phyloP scores from a whole-genome alignment of 78 protist species.

The Salpingoeca rosetta region DNA sequence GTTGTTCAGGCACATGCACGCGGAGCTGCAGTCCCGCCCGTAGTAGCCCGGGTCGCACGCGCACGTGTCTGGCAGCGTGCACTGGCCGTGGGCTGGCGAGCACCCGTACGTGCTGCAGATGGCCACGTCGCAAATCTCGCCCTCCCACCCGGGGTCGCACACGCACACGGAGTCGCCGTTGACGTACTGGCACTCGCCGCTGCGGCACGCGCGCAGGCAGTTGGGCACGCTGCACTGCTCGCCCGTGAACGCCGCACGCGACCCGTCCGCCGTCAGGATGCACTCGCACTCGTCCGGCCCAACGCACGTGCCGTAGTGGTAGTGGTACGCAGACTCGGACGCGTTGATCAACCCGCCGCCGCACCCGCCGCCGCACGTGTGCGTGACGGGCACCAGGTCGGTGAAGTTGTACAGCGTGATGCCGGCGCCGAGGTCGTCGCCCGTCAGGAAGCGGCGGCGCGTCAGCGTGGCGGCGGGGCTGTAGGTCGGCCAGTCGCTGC shows the following conservation, averaged over 20 bases:
- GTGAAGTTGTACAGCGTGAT: neutral
- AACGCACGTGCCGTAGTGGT: neutral
- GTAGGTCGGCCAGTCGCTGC: neutral
- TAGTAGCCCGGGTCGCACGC: neutral
- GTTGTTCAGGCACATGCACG: neutral
- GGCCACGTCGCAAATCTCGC: neutral
- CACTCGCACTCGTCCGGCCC: neutral
- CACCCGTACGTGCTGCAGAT: neutral
- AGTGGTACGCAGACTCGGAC: neutral
- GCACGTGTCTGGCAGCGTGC: neutral
- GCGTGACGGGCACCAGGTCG: neutral
- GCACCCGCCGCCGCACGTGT: neutral
- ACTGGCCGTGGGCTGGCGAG: neutral
- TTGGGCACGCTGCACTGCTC: neutral
- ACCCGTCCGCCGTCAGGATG: neutral
- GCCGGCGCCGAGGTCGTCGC: neutral
- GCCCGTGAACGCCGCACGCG: neutral
- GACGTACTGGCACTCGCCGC: neutral
- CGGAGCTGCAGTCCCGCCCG: neutral
- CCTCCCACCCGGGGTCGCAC: neutral
- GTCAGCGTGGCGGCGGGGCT: neutral
- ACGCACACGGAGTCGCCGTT: neutral
- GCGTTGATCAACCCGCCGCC: neutral
- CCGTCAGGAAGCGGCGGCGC: neutral
- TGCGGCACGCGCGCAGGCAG: neutral